Conservation (phyloP, 1,284 basidiomycete species). For the Pseudozyma thailandica region DNA sequence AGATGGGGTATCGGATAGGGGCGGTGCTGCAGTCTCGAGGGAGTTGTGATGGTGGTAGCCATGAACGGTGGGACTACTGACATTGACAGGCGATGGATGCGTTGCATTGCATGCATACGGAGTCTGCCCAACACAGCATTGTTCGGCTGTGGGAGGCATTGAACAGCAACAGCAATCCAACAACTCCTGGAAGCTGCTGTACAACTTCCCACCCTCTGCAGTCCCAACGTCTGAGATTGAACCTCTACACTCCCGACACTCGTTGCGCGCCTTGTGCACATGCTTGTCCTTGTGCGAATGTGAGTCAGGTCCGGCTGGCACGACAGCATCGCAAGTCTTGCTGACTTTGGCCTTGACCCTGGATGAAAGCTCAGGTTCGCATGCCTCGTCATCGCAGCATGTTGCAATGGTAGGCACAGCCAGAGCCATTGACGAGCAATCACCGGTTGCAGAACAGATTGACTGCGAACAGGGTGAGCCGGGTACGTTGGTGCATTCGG, state of each 20-base stretch:
- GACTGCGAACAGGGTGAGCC: slow-evolving; percentile 22
- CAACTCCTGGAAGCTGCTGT: slow-evolving; percentile 50
- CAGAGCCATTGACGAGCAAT: slow-evolving; percentile 25
- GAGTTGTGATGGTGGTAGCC: slow-evolving; percentile 1
- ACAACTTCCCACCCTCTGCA: slow-evolving; percentile 25
- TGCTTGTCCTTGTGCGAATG: neutral
- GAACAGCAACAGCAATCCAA: slow-evolving; percentile 51
- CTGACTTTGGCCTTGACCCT: neutral
- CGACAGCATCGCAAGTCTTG: slow-evolving; percentile 7
- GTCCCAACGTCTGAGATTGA: slow-evolving; percentile 14
- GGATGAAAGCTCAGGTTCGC: slow-evolving; percentile 15
- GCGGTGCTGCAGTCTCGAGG: slow-evolving; percentile 6
- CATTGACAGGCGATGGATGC: slow-evolving; percentile 9
- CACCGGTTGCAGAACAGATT: slow-evolving; percentile 13
- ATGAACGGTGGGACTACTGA: slow-evolving; percentile 5
- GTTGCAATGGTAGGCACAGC: slow-evolving; percentile 20
- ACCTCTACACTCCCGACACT: slow-evolving; percentile 36
- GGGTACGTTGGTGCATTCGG: slow-evolving; percentile 17
- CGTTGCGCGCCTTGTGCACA: slow-evolving; percentile 7
- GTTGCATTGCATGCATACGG: slow-evolving; percentile 13
- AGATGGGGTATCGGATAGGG: slow-evolving; percentile 26
- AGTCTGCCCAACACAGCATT: slow-evolving; percentile 29
- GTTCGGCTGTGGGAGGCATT: slow-evolving; percentile 36
- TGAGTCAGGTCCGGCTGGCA: slow-evolving; percentile 4
- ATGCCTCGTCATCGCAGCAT: slow-evolving; percentile 33